These are phyloP conservation scores for Murraya koenigii DNA, from an alignment of 345 rosid species.

Conservation along the genomic window DNA sequence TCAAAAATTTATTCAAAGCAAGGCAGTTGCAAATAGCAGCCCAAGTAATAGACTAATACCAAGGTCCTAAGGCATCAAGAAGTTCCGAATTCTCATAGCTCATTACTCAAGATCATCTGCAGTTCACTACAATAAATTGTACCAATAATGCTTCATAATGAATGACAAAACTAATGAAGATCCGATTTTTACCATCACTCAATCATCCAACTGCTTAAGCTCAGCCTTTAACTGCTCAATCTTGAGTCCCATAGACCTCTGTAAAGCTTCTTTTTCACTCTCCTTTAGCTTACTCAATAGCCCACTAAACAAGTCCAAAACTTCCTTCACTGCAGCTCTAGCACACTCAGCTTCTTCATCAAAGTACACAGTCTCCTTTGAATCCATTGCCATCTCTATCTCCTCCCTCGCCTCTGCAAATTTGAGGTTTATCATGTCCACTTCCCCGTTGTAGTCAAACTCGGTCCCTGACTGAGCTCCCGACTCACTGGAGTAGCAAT, in stretches of 20 bases:
- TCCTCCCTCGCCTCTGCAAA: slow-evolving; percentile 99
- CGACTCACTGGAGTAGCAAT: slow-evolving; percentile 31
- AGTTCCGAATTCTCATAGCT: not conserved
- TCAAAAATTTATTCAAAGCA: not conserved
- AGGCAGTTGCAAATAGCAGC: not conserved
- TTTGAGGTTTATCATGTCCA: slow-evolving; percentile 81
- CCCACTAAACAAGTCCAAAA: slow-evolving; percentile 57
- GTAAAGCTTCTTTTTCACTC: slow-evolving; percentile 56
- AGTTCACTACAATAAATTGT: not conserved
- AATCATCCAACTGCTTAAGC: slow-evolving; percentile 76
- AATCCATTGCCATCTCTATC: slow-evolving; percentile 94
- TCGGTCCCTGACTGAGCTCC: slow-evolving; percentile 24
- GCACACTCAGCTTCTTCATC: slow-evolving; percentile 94
- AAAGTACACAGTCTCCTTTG: slow-evolving; percentile 92
- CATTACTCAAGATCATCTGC: not conserved
- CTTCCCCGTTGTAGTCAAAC: slow-evolving; percentile 62
- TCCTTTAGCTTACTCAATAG: slow-evolving; percentile 59
- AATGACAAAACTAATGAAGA: not conserved
- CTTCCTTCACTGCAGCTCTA: slow-evolving; percentile 68
- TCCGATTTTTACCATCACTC: slow-evolving; percentile 15
- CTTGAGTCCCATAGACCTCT: slow-evolving; percentile 94
- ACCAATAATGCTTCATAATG: not conserved
- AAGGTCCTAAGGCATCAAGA: not conserved
- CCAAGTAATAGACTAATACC: not conserved
- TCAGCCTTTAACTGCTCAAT: slow-evolving; percentile 96